phyloP scores from a whole-genome alignment of 2,329 filamentous ascomycete species.

The Arthrobotrys pseudoclavata region DNA sequence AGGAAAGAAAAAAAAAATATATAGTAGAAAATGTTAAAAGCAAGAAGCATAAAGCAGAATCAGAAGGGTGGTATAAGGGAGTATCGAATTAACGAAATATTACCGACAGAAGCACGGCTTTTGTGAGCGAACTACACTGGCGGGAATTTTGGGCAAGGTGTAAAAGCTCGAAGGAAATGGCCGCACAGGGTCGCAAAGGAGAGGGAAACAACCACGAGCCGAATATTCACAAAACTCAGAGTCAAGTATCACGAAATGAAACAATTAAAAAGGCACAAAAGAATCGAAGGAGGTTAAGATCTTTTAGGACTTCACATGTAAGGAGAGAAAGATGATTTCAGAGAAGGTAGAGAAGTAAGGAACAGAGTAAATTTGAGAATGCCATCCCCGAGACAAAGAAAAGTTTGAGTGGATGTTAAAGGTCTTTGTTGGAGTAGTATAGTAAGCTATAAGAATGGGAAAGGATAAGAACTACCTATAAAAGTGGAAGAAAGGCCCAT shows the following conservation, averaged over 20 bases:
- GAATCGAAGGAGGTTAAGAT: constrained; percentile 19
- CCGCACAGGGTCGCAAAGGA: constrained; percentile 7
- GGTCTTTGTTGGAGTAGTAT: constrained; percentile 16
- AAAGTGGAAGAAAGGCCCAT: neutral
- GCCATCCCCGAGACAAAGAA: constrained; percentile 44
- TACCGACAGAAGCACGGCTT: constrained; percentile 49
- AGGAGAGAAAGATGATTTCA: neutral
- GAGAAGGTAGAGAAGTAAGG: neutral
- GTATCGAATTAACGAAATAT: constrained; percentile 29
- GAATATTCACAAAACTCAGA: constrained; percentile 18
- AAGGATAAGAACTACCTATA: constrained; percentile 37
- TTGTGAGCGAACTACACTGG: constrained; percentile 22
- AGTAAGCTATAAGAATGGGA: neutral
- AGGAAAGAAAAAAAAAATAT: neutral
- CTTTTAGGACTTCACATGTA: constrained; percentile 43
- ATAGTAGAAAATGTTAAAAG: neutral
- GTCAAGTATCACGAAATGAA: constrained; percentile 12
- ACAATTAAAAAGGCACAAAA: constrained; percentile 19
- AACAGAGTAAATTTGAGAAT: constrained; percentile 41
- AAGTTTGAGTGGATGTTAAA: neutral
- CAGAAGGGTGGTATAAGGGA: constrained; percentile 9
- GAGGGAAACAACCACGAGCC: constrained; percentile 32
- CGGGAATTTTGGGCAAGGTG: neutral
- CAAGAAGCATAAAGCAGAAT: constrained; percentile 1
- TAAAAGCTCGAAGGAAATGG: neutral